phyloP scores from a whole-genome alignment of 2,329 filamentous ascomycete genomes.

The Chrysoporthe deuterocubensis region DNA sequence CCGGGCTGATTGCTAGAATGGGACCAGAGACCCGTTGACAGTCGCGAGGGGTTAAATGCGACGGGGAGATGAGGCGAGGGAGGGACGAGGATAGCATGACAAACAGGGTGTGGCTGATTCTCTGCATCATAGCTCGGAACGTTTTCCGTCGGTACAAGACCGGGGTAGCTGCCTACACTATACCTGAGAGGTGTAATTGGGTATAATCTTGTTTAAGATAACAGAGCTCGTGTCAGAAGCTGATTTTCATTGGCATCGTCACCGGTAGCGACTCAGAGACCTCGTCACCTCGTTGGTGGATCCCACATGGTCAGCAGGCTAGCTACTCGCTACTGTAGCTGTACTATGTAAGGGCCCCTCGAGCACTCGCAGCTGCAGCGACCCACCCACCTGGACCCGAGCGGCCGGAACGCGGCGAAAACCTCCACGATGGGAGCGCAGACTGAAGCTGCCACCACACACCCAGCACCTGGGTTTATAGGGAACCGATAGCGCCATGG shows the following conservation, averaged over 20 bases:
- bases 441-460: neutral
- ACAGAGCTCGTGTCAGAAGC: neutral
- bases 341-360: no score
- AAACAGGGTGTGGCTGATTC: neutral
- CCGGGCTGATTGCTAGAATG: neutral
- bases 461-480: neutral
- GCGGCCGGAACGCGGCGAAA: neutral
- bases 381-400: conserved; percentile 3
- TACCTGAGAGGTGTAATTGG: neutral
- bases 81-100: neutral
- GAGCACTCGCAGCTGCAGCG: neutral
- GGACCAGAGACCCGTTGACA: neutral
- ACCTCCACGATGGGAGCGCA: neutral
- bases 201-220: neutral
- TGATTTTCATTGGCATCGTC: conserved; percentile 10
- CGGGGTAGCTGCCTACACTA: no score
- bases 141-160: neutral
- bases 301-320: neutral
- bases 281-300: neutral
- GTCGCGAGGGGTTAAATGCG: neutral
- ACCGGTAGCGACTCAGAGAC: neutral
- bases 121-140: neutral
- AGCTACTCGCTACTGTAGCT: no score
- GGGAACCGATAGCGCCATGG: neutral
- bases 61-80: neutral